These are phyloP conservation scores for Juglanconis juglandina DNA, from an alignment of 2,329 filamentous ascomycete genomes.

Conservation along the genomic window DNA sequence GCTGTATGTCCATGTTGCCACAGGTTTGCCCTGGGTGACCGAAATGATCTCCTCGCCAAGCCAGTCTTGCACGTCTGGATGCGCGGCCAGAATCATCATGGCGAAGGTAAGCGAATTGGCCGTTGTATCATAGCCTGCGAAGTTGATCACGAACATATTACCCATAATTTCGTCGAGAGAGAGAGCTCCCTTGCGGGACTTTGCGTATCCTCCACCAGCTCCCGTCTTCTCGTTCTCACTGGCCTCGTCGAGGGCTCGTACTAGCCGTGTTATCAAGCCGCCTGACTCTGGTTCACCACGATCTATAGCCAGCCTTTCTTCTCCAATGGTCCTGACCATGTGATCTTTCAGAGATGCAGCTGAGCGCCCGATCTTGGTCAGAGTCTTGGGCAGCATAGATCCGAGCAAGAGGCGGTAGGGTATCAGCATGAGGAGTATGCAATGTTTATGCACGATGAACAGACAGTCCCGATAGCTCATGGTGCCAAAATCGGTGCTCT, in stretches of 20 bases:
- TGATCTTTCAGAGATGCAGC: slow-evolving; percentile 21
- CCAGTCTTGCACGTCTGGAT: slow-evolving; percentile 29
- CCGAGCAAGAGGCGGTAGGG: slow-evolving; percentile 14
- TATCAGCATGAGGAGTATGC: slow-evolving; percentile 25
- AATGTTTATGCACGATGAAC: slow-evolving; percentile 25
- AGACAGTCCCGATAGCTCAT: slow-evolving; percentile 25
- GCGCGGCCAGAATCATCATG: slow-evolving; percentile 37
- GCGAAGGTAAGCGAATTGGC: slow-evolving; percentile 36
- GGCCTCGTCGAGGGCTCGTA: slow-evolving; percentile 20
- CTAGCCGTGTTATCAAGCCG: slow-evolving; percentile 22
- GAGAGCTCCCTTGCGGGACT: slow-evolving; percentile 18
- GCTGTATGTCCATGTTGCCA: neutral
- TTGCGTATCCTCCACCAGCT: neutral
- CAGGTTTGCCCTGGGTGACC: neutral
- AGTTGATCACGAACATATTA: slow-evolving; percentile 29
- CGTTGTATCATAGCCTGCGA: slow-evolving; percentile 29
- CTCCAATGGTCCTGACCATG: slow-evolving; percentile 24
- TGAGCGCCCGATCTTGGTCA: slow-evolving; percentile 20
- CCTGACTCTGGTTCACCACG: slow-evolving; percentile 23
- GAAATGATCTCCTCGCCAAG: slow-evolving; percentile 26
- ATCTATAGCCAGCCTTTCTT: slow-evolving; percentile 19
- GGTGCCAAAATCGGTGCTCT: slow-evolving; percentile 7
- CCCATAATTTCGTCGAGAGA: slow-evolving; percentile 24
- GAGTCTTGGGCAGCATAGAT: slow-evolving; percentile 16
- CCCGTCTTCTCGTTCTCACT: neutral